Conservation (phyloP, 495 filamentous ascomycete species). For the Chaetomidium leptoderma region DNA sequence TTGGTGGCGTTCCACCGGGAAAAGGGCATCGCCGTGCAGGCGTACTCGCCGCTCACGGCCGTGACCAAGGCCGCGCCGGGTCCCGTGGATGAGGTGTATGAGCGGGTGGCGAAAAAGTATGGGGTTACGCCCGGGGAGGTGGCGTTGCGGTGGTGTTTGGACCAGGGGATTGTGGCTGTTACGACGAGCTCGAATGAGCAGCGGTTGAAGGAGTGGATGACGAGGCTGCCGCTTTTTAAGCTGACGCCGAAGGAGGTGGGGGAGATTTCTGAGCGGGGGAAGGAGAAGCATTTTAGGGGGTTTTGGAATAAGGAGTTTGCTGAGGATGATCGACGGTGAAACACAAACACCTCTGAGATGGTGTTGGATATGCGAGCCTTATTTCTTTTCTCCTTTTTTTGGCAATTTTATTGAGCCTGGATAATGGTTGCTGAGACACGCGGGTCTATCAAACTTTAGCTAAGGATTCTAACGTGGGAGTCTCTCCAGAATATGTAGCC, state of each 20-base stretch:
- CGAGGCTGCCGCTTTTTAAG: slow-evolving; percentile 57
- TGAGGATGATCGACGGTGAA: slow-evolving; percentile 57
- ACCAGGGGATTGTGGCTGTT: slow-evolving; percentile 71
- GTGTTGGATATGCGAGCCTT: not conserved
- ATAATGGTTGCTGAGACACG: too few relatives aligned
- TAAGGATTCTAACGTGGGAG: too few relatives aligned
- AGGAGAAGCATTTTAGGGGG: slow-evolving; percentile 62
- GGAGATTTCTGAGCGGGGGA: slow-evolving; percentile 58
- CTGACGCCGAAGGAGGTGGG: slow-evolving; percentile 67
- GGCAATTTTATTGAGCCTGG: too few relatives aligned
- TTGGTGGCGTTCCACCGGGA: slow-evolving; percentile 62
- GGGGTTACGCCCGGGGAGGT: slow-evolving; percentile 67
- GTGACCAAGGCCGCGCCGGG: slow-evolving; percentile 62
- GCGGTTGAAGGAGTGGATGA: slow-evolving; percentile 62
- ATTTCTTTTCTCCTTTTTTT: too few relatives aligned
- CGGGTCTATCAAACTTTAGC: too few relatives aligned
- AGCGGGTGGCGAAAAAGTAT: slow-evolving; percentile 67
- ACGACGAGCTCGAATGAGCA: slow-evolving; percentile 75
- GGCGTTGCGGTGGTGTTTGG: slow-evolving; percentile 70
- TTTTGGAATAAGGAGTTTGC: slow-evolving; percentile 64
- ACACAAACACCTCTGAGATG: too few relatives aligned
- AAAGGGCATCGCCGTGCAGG: slow-evolving; percentile 63
- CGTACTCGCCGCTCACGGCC: slow-evolving; percentile 66
- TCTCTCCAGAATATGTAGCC: not conserved
- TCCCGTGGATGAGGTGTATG: slow-evolving; percentile 60